These are phyloP conservation scores for Dioscorea zingiberensis DNA, from an alignment of 106 monocot genomes.

Conservation along the genomic window DNA sequence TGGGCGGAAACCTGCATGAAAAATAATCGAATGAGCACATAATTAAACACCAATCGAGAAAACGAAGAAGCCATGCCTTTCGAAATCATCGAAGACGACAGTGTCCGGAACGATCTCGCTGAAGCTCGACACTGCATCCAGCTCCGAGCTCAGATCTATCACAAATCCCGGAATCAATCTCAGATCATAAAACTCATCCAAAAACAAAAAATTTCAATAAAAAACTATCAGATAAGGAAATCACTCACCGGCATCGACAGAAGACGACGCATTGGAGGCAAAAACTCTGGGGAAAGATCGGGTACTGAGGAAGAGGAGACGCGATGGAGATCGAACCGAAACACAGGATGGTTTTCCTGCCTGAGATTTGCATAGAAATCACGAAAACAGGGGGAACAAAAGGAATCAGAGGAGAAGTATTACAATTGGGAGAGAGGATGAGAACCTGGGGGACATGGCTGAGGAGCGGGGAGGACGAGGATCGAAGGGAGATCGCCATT, in stretches of 20 bases:
- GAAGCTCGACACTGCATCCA: constrained; percentile 82
- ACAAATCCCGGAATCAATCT: not conserved
- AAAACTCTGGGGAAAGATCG: constrained; percentile 14
- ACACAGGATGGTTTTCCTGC: not conserved
- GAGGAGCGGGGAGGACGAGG: not conserved
- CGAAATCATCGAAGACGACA: constrained; percentile 93
- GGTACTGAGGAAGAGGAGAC: constrained; percentile 1
- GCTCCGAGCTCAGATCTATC: constrained; percentile 51
- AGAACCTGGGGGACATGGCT: not conserved
- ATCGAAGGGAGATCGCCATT: not conserved
- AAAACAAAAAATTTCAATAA: not conserved
- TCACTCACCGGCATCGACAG: constrained; percentile 19
- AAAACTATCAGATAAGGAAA: not conserved
- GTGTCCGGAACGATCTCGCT: constrained; percentile 98
- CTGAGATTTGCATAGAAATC: not conserved
- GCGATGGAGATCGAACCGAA: constrained; percentile 14
- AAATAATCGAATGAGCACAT: not conserved
- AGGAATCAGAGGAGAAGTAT: not conserved
- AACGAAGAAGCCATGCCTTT: constrained; percentile 30
- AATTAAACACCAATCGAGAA: not conserved
- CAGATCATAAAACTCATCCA: not conserved
- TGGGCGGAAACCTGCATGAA: constrained; percentile 74
- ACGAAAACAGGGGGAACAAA: not conserved
- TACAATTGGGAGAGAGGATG: not conserved
- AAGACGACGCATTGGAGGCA: constrained; percentile 28